phyloP scores from a whole-genome alignment of 2,329 filamentous ascomycete genomes.

The Raffaelea albimanens region DNA sequence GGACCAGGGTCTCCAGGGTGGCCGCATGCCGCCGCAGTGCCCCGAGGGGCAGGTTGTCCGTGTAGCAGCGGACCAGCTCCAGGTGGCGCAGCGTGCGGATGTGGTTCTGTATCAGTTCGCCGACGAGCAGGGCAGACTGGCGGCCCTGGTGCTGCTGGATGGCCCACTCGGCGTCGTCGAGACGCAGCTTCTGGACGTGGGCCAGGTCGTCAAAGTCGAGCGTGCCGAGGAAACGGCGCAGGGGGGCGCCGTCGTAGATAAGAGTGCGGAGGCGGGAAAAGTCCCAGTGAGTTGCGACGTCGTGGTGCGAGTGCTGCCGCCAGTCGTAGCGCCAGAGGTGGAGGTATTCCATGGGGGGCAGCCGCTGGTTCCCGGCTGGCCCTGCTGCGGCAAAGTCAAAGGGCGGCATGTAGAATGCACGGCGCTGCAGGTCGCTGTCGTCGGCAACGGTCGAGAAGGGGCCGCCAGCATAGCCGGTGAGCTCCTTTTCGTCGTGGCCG shows the following conservation, averaged over 20 bases:
- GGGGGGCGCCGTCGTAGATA: constrained; percentile 32
- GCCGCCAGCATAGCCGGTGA: constrained; percentile 27
- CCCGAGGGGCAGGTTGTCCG: constrained; percentile 27
- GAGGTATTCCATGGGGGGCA: constrained; percentile 33
- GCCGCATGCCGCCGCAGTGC: constrained; percentile 27
- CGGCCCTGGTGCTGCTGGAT: constrained; percentile 21
- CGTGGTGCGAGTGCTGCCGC: constrained; percentile 27
- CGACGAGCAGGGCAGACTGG: constrained; percentile 30
- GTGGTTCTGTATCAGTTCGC: constrained; percentile 26
- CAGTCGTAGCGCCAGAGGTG: constrained; percentile 38
- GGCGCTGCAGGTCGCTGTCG: too few relatives aligned
- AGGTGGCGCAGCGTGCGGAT: constrained; percentile 28
- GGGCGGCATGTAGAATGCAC: too few relatives aligned
- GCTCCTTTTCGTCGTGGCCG: constrained; percentile 18
- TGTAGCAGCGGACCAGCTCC: constrained; percentile 30
- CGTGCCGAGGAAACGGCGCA: constrained; percentile 33
- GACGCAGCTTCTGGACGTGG: constrained; percentile 26
- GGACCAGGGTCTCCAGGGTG: constrained; percentile 27
- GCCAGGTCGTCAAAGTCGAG: constrained; percentile 26
- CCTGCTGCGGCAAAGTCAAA: constrained; percentile 12
- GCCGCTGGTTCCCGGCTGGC: constrained; percentile 24
- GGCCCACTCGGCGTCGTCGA: constrained; percentile 34
- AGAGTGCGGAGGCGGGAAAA: constrained; percentile 32
- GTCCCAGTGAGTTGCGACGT: constrained; percentile 34
- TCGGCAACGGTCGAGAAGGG: constrained; percentile 16